phyloP scores from a whole-genome alignment of 805 yeast genomes.

The Sungouiozyma ichnusensis region DNA sequence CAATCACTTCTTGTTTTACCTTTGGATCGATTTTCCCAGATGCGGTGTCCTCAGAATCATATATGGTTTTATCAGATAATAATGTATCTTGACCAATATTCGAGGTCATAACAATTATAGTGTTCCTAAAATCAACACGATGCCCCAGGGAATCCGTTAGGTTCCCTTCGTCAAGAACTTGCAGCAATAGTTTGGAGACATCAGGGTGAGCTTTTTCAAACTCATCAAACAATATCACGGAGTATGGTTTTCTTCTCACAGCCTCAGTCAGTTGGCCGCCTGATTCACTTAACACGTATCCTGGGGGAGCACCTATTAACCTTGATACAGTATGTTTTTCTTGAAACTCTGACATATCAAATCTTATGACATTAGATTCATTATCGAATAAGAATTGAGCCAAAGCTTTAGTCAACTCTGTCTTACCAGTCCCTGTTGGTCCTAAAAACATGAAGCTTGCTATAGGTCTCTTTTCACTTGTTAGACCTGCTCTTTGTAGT shows the following conservation, averaged over 20 bases:
- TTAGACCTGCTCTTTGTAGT: slow-evolving; percentile 91
- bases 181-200: slow-evolving; percentile 79
- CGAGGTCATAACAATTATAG: slow-evolving; percentile 92
- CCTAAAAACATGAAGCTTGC: slow-evolving; percentile 96
- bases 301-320: slow-evolving; percentile 96
- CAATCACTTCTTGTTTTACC: slow-evolving; percentile 50
- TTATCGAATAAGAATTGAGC: slow-evolving; percentile 90
- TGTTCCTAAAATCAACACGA: slow-evolving; percentile 86
- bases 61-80: slow-evolving; percentile 45
- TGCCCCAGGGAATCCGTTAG: slow-evolving; percentile 93
- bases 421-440: slow-evolving; percentile 98
- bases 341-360: slow-evolving; percentile 97
- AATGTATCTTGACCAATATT: slow-evolving; percentile 91
- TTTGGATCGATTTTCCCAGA: slow-evolving; percentile 42
- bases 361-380: slow-evolving; percentile 74
- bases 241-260: slow-evolving; percentile 86
- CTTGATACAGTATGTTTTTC: slow-evolving; percentile 87
- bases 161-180: slow-evolving; percentile 91
- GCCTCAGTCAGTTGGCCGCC: slow-evolving; percentile 96
- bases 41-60: slow-evolving; percentile 39
- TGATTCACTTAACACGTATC: slow-evolving; percentile 87
- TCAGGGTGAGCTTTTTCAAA: slow-evolving; percentile 96
- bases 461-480: slow-evolving; percentile 88
- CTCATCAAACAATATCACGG: slow-evolving; percentile 89
- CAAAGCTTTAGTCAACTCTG: slow-evolving; percentile 85